Evolutionary conservation across 345 rosid genomes (phyloP), one percentile per base, ranked within the genome.

Genomic region (Melastoma malabathricum): DNA sequence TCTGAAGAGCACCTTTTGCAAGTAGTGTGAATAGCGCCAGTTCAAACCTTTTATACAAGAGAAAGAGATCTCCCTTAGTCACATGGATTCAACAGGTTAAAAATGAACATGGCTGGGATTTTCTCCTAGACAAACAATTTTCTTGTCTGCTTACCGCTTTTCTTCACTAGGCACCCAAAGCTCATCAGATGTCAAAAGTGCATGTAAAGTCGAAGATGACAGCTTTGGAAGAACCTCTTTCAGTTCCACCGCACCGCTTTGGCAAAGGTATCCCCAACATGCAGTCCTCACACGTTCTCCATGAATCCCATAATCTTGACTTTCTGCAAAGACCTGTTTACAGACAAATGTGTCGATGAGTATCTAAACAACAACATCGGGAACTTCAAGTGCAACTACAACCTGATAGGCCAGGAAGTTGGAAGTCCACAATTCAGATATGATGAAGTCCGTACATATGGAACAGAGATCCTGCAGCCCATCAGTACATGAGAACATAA

Each of bases 201-300:
- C 89, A 72, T 74, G 95, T 71, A 86, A 63, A 60, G 96, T 86
- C 69, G 84, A 94, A 52, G 92, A 75, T 31, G 98, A 86, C 68
- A 86, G 81, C 64, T 82, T 90, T 45, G 98, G 86, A 57, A 90
- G 92, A 68, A 90, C 84, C 94, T 80, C 92, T 77, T 86, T 84
- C 75, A 90, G 68, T 61, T 90, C 98, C 75, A 72, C 59, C 39
- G 85, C 79, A 62, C 98, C 96, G 65, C 92, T 84, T 75, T 86
- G 98, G 72, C 98, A 90, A 68, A 90, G 96, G 72, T 80, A 90
- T 43, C 96, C 94, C 98, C 98, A 90, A 54, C 98, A 90, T 55
- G 94, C 98, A 68, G 72, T 84, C 66, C 90, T 84, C 18, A 90
- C 98, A 55, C 96, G 86, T 61, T 90, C 98, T 66, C 98, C 98